Evolutionary conservation across 345 rosid species (phyloP).

Genomic region (Laguncularia racemosa): DNA sequence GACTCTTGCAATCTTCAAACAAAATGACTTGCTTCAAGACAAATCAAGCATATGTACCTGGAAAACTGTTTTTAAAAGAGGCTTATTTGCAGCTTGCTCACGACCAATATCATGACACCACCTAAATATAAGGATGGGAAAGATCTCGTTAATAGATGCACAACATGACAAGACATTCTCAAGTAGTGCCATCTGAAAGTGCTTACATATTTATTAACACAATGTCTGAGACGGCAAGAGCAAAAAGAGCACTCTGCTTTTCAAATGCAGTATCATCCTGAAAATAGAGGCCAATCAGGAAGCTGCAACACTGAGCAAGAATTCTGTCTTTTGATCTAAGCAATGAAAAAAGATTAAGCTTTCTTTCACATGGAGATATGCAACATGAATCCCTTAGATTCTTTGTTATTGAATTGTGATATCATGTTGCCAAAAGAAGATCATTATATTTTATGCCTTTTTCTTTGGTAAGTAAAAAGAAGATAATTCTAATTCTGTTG

Average conservation of each 20-base stretch:
- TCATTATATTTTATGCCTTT: no score
- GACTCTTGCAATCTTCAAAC: background rate
- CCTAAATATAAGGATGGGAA: conserved; percentile 34
- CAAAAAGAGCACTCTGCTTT: conserved; percentile 95
- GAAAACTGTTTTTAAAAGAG: conserved; percentile 82
- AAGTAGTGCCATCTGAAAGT: background rate
- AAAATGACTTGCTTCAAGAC: background rate
- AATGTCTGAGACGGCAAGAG: conserved; percentile 90
- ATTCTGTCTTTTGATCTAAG: background rate
- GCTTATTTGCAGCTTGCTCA: conserved; percentile 90
- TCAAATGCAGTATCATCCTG: conserved; percentile 96
- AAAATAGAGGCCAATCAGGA: conserved; percentile 6
- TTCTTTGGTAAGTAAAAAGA: no score
- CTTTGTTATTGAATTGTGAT: no score
- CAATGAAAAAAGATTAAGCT: no score
- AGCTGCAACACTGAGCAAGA: background rate
- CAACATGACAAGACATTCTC: background rate
- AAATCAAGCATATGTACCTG: conserved; percentile 36
- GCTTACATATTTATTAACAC: conserved; percentile 95
- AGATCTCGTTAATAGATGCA: background rate
- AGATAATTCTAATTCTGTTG: no score
- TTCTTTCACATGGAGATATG: no score
- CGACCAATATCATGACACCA: conserved; percentile 98
- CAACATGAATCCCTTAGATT: no score
- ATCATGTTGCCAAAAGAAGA: no score